These are phyloP conservation scores for Candida morakotiae DNA, from an alignment of 805 yeast species.

Conservation along the genomic window DNA sequence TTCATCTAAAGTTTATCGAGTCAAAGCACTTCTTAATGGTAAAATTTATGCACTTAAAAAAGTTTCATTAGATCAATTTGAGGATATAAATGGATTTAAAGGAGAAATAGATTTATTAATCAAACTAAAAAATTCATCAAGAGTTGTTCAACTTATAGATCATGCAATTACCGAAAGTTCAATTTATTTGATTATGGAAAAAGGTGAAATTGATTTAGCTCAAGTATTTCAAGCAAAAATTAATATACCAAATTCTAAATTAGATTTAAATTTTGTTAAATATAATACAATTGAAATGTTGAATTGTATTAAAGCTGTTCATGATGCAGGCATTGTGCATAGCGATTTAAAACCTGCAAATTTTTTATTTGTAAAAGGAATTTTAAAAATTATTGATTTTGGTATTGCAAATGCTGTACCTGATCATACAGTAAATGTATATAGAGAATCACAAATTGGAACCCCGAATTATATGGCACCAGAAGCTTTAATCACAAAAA, in stretches of 20 bases:
- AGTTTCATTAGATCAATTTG: constrained; percentile 78
- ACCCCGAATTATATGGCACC: constrained; percentile 99
- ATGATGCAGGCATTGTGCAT: constrained; percentile 78
- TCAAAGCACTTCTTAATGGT: constrained; percentile 47
- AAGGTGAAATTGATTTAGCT: constrained; percentile 89
- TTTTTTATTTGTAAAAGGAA: constrained; percentile 77
- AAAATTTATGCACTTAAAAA: constrained; percentile 74
- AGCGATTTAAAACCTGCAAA: constrained; percentile 72
- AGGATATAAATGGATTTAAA: constrained; percentile 73
- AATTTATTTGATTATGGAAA: constrained; percentile 81
- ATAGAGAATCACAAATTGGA: constrained; percentile 87
- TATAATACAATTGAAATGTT: constrained; percentile 76
- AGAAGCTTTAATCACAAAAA: constrained; percentile 57
- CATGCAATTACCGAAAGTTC: constrained; percentile 63
- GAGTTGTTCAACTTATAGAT: constrained; percentile 80
- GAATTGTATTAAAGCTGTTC: constrained; percentile 84
- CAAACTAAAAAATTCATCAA: constrained; percentile 50
- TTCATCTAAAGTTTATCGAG: constrained; percentile 84
- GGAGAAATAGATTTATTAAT: constrained; percentile 81
- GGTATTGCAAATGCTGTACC: constrained; percentile 95
- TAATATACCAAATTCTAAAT: constrained; percentile 30
- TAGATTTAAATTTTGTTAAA: constrained; percentile 74
- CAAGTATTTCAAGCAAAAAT: constrained; percentile 64
- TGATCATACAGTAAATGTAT: constrained; percentile 85
- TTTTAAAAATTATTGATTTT: constrained; percentile 85